phyloP scores from a whole-genome alignment of 1,284 basidiomycete genomes.

The Puccinia polysora region DNA sequence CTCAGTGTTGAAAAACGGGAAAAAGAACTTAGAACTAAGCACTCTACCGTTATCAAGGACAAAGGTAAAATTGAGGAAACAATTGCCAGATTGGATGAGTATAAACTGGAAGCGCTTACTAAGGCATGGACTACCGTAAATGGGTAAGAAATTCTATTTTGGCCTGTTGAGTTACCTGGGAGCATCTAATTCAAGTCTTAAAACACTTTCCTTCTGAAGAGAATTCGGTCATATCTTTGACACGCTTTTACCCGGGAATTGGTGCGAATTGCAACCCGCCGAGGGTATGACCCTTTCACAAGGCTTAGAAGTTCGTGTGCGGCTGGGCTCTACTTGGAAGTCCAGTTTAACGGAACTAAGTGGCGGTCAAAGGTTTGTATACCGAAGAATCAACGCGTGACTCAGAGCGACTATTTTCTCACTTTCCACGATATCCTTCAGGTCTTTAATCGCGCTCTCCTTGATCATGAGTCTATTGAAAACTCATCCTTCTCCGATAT shows the following conservation, averaged over 20 bases:
- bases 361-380: constrained; percentile 82
- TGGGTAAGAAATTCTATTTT: constrained; percentile 62
- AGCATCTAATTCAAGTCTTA: neutral
- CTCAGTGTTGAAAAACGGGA: constrained; percentile 96
- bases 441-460: constrained; percentile 50
- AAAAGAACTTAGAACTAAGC: constrained; percentile 75
- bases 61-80: constrained; percentile 94
- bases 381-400: neutral
- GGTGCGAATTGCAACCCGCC: constrained; percentile 87
- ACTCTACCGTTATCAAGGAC: constrained; percentile 82
- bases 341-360: constrained; percentile 92
- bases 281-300: constrained; percentile 89
- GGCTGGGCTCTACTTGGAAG: constrained; percentile 92
- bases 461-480: constrained; percentile 53
- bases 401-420: neutral
- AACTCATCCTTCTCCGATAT: constrained; percentile 54
- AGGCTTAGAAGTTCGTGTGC: constrained; percentile 95
- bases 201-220: constrained; percentile 56
- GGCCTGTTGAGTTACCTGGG: no score
- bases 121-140: constrained; percentile 97
- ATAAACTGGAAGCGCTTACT: constrained; percentile 86
- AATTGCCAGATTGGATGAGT: constrained; percentile 84
- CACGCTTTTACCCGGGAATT: constrained; percentile 92
- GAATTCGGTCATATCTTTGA: constrained; percentile 97
- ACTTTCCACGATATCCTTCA: neutral